These are phyloP conservation scores for Plasmodium gaboni DNA, from an alignment of 169 alveolate species.

Conservation along the genomic window DNA sequence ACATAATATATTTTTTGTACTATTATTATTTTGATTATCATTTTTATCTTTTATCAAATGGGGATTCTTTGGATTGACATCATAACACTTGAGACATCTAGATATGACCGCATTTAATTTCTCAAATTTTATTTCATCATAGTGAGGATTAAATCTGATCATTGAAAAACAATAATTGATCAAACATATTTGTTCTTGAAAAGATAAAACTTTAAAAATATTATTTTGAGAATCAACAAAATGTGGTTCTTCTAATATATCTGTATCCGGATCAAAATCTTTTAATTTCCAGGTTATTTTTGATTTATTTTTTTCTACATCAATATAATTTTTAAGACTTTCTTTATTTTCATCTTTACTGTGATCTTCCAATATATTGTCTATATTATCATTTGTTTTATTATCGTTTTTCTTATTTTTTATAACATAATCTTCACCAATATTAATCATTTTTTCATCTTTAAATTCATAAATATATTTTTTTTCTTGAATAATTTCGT, in stretches of 20 bases:
- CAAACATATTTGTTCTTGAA: slow-evolving; percentile 79
- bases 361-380: neutral
- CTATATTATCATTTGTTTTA: neutral
- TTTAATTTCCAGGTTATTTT: slow-evolving; percentile 73
- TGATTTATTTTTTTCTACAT: neutral
- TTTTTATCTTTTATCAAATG: neutral
- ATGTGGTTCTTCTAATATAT: slow-evolving; percentile 84
- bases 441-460: neutral
- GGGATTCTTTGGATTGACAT: slow-evolving; percentile 4
- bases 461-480: neutral
- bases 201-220: slow-evolving; percentile 54
- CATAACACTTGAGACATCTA: slow-evolving; percentile 77
- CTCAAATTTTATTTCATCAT: slow-evolving; percentile 83
- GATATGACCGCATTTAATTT: slow-evolving; percentile 81
- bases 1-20: no score
- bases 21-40: neutral
- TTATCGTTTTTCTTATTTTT: neutral
- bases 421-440: neutral
- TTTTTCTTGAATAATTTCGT: neutral
- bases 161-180: slow-evolving; percentile 79
- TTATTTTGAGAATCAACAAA: slow-evolving; percentile 77
- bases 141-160: slow-evolving; percentile 76
- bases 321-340: neutral
- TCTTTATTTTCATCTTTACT: slow-evolving; percentile 2
- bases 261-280: slow-evolving; percentile 83